Base-by-base conservation (phyloP, 768 basidiomycete genomes). In the Suillus subaureus region DNA sequence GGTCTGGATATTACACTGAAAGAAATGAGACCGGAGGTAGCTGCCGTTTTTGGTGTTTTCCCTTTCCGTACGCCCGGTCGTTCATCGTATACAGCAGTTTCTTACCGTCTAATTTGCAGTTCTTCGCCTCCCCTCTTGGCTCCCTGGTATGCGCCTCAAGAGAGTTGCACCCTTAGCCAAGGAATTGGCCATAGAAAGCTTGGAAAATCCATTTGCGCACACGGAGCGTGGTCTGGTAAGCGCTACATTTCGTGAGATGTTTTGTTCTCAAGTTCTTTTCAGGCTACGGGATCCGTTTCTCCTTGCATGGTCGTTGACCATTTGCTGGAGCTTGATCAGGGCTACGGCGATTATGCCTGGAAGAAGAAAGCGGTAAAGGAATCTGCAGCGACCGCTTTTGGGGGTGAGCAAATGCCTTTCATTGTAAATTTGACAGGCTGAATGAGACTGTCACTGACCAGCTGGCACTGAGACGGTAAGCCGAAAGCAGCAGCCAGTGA, bases 231-330 rank as follows among this genome's bases (percentile, higher is more conserved):
- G 43, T 26, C 54, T 66, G 33, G 67, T 66, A 66, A n/a, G n/a
- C 31, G 21, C 15, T 5, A n/a, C 18, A 33, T 31, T 9, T 26
- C 12, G 15, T 18, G 62, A 43, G 4, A 33, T 12, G 11, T 1
- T 35, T n/a, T 13, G 2, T 33, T 51, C 51, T 45, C 12, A 43
- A 31, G 1, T 13, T 28, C 61, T 61, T 63, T 47, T 16, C 58
- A 78, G 77, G 63, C 67, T 23, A 47, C 58, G 3, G 75, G 77
- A 16, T 69, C 71, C 21, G 63, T 71, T 57, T 33, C 62, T 5
- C 67, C 47, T 26, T 66, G 62, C 31, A 63, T 64, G 39, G 52
- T 66, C 4, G 51, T 21, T 26, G 62, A 74, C 42, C 56, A 57
- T 33, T 57, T 31, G 5, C 62, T 56, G 40, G 42, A 21, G 3